These are phyloP conservation scores for Cardamine chenopodiifolia DNA, from an alignment of 345 rosid species.

Conservation along the genomic window DNA sequence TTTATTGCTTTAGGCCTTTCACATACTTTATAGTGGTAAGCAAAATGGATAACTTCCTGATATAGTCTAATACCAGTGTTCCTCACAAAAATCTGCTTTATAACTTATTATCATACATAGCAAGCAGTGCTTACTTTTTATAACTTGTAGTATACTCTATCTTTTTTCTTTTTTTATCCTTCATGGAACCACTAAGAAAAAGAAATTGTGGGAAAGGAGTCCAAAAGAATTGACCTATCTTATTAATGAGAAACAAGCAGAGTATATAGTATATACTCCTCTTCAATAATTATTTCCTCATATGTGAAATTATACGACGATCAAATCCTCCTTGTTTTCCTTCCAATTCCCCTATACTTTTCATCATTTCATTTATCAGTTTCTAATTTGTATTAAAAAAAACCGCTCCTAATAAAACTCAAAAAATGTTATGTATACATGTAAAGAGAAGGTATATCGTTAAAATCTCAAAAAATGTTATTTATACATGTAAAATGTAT, in stretches of 20 bases:
- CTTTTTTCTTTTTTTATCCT: neutral
- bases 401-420: neutral
- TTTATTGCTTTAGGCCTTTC: neutral
- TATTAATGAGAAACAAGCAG: neutral
- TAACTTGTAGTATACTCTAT: neutral
- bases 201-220: neutral
- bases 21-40: neutral
- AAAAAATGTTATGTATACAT: no score
- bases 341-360: neutral
- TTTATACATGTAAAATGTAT: no score
- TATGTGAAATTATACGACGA: neutral
- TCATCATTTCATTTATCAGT: neutral
- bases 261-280: neutral
- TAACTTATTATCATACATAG: neutral
- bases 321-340: neutral
- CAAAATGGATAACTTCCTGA: neutral
- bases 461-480: neutral
- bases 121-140: neutral
- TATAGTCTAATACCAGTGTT: neutral
- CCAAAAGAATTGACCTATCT: neutral
- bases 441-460: neutral
- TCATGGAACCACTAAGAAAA: neutral
- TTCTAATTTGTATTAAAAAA: neutral
- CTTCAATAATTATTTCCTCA: neutral
- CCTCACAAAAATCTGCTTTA: neutral